Evolutionary conservation across 1,284 basidiomycete species (phyloP).

Genomic region (Paramarasmius palmivorus): DNA sequence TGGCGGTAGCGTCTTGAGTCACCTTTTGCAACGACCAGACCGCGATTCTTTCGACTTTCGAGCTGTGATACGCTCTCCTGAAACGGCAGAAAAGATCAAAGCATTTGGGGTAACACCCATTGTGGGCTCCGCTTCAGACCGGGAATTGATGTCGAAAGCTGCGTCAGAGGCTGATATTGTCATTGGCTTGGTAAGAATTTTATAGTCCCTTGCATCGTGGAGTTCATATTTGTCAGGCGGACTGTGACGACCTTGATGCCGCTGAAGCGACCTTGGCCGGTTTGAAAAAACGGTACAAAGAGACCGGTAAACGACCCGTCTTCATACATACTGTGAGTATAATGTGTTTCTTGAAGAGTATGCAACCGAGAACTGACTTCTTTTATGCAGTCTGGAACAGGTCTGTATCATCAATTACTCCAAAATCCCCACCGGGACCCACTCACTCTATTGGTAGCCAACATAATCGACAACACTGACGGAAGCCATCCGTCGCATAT

Average conservation of each 20-base stretch:
- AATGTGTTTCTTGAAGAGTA: background rate
- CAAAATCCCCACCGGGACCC: background rate
- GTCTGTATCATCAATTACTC: background rate
- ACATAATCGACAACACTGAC: conserved; percentile 3
- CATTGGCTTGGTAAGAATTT: background rate
- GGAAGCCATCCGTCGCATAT: conserved; percentile 29
- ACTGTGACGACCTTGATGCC: conserved; percentile 21
- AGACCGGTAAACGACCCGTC: conserved; percentile 20
- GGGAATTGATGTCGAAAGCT: conserved; percentile 28
- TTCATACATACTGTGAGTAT: conserved; percentile 31
- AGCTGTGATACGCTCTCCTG: conserved; percentile 21
- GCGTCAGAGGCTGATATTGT: conserved; percentile 21
- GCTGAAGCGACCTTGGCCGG: conserved; percentile 25
- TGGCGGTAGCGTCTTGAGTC: no score
- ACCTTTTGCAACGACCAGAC: conserved; percentile 24
- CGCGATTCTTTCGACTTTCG: conserved; percentile 23
- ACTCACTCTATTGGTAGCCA: background rate
- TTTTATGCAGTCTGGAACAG: conserved; percentile 34
- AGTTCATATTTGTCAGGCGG: conserved; percentile 14
- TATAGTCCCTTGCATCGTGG: background rate
- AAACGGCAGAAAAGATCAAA: conserved; percentile 28
- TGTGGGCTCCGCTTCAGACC: conserved; percentile 33
- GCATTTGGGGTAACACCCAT: conserved; percentile 29
- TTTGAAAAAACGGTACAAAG: conserved; percentile 21
- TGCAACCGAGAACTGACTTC: background rate